These are phyloP conservation scores for Cyberlindnera misumaiensis DNA, from an alignment of 805 yeast genomes.

Conservation along the genomic window DNA sequence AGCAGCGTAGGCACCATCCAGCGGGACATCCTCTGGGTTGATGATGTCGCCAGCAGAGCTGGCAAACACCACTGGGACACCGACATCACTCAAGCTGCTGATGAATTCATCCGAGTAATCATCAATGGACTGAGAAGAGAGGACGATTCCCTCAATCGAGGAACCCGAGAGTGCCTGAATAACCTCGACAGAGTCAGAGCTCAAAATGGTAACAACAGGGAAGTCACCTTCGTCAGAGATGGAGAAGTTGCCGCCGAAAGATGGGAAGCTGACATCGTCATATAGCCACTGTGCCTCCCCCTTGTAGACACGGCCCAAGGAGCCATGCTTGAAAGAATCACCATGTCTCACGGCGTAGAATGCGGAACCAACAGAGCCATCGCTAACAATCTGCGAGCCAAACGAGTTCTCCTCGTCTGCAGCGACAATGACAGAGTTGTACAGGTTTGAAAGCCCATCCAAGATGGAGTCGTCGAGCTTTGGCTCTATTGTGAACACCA, in stretches of 20 bases:
- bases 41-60: slow-evolving; percentile 20
- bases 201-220: slow-evolving; percentile 36
- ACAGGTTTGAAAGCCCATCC: slow-evolving; percentile 46
- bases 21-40: slow-evolving; percentile 6
- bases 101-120: slow-evolving; percentile 33
- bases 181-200: slow-evolving; percentile 36
- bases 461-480: slow-evolving; percentile 44
- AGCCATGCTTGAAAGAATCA: slow-evolving; percentile 39
- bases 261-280: slow-evolving; percentile 5
- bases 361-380: slow-evolving; percentile 39
- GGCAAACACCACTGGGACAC: slow-evolving; percentile 40
- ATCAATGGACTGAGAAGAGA: slow-evolving; percentile 43
- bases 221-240: slow-evolving; percentile 9
- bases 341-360: slow-evolving; percentile 44
- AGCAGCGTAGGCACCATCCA: slow-evolving; percentile 33
- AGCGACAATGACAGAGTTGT: slow-evolving; percentile 44
- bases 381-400: slow-evolving; percentile 42
- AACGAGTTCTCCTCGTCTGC: slow-evolving; percentile 27
- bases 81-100: slow-evolving; percentile 23
- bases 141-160: slow-evolving; percentile 37
- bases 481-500: slow-evolving; percentile 47
- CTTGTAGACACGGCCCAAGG: slow-evolving; percentile 41
- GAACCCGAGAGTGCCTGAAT: slow-evolving; percentile 27
- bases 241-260: slow-evolving; percentile 8
- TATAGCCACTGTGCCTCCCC: slow-evolving; percentile 36